Percentiles rank a stretch among this genome's conserved stretches.
These are phyloP conservation scores for Stentor coeruleus DNA, from an alignment of 73 alveolate species.

Conservation along the genomic window DNA sequence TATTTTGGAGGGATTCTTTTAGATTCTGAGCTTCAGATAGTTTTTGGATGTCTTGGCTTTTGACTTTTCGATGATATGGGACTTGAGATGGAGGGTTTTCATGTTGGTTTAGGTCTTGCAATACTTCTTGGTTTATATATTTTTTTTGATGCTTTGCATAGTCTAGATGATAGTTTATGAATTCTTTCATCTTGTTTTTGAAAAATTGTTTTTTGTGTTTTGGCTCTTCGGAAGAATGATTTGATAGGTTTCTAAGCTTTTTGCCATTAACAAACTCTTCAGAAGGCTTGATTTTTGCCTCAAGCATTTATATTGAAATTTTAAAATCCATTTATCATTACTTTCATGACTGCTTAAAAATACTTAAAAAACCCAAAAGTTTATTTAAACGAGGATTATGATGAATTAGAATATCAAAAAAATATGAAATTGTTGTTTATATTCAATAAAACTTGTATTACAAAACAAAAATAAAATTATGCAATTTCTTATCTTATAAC, in stretches of 20 bases:
- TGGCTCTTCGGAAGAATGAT: background rate
- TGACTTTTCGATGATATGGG: background rate
- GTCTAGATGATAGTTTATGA: background rate
- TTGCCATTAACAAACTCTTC: background rate
- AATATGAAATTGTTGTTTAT: too few species aligned
- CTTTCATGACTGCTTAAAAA: too few species aligned
- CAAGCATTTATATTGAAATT: background rate
- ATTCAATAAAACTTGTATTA: too few species aligned
- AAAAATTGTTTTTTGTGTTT: background rate
- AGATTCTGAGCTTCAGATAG: background rate
- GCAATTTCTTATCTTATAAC: too few species aligned
- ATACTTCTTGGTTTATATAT: background rate
- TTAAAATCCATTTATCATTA: too few species aligned
- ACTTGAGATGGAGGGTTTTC: background rate
- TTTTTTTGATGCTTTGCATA: background rate
- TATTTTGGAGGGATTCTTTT: background rate
- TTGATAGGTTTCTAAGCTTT: background rate
- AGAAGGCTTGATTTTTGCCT: background rate
- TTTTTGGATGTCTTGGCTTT: background rate
- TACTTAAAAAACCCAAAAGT: too few species aligned
- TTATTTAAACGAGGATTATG: too few species aligned
- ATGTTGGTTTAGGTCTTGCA: too few species aligned
- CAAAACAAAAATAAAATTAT: too few species aligned
- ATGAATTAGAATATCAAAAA: too few species aligned
- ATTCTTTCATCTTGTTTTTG: background rate